A percentile compares a stretch with the other conserved stretches of the same genome.
Evolutionary conservation across 768 basidiomycete genomes (phyloP).

Genomic region (Boletus subcaerulescens): DNA sequence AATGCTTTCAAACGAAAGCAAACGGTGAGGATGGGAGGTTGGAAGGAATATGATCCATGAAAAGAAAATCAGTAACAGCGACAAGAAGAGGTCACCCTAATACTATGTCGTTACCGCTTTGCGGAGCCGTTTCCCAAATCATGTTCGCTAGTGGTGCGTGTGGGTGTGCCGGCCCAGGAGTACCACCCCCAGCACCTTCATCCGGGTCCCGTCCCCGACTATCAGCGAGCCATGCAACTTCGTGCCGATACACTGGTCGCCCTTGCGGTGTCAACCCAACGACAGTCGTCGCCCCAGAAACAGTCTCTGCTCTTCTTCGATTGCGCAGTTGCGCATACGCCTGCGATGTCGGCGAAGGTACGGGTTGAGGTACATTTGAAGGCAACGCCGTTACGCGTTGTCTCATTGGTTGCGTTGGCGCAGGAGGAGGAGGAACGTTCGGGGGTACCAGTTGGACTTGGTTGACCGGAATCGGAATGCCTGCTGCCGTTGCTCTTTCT

Average conservation of each 20-base stretch:
- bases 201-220: slow-evolving; percentile 16
- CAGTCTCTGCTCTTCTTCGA: slow-evolving; percentile 34
- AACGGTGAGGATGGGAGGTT: not conserved
- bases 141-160: slow-evolving; percentile 22
- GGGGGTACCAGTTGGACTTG: slow-evolving; percentile 13
- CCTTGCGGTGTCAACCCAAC: slow-evolving; percentile 28
- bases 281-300: slow-evolving; percentile 29
- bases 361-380: slow-evolving; percentile 19
- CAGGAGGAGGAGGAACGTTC: slow-evolving; percentile 16
- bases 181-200: slow-evolving; percentile 16
- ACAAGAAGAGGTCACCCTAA: slow-evolving; percentile 21
- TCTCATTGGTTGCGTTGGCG: slow-evolving; percentile 18
- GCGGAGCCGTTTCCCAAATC: slow-evolving; percentile 30
- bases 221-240: slow-evolving; percentile 27
- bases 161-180: slow-evolving; percentile 19
- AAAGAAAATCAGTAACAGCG: slow-evolving; percentile 2
- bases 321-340: slow-evolving; percentile 21
- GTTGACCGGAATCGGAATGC: slow-evolving; percentile 11
- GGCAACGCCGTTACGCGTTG: slow-evolving; percentile 31
- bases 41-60: not conserved
- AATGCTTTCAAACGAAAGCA: slow-evolving; percentile 5
- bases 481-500: slow-evolving; percentile 21
- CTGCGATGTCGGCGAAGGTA: slow-evolving; percentile 21
- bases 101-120: slow-evolving; percentile 30
- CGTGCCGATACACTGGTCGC: slow-evolving; percentile 28